Percentiles rank a stretch among this genome's conserved stretches.
Conservation (phyloP, 2,329 filamentous ascomycete species). For the Cladosporium phlei region DNA sequence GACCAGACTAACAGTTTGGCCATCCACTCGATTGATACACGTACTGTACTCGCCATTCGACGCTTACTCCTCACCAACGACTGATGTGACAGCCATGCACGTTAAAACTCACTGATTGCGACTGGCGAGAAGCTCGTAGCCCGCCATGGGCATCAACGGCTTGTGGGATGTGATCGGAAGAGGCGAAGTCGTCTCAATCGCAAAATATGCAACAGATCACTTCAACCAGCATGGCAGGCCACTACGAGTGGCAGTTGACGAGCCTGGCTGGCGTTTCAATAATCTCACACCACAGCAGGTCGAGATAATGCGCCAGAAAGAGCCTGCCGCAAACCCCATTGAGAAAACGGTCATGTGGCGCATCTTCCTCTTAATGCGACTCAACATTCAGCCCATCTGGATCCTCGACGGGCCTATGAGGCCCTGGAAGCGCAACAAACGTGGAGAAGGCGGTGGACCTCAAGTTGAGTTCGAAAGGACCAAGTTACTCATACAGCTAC, state of each 20-base stretch:
- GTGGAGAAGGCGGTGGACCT: slow-evolving; percentile 19
- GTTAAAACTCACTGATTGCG: too few relatives aligned
- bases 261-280: slow-evolving; percentile 42
- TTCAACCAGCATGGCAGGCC: slow-evolving; percentile 33
- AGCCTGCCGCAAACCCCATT: slow-evolving; percentile 36
- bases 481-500: slow-evolving; percentile 33
- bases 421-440: slow-evolving; percentile 33
- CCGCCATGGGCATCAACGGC: slow-evolving; percentile 4
- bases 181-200: slow-evolving; percentile 33
- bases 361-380: slow-evolving; percentile 43
- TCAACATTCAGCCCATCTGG: slow-evolving; percentile 50
- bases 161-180: slow-evolving; percentile 38
- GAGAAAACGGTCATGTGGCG: slow-evolving; percentile 40
- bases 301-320: slow-evolving; percentile 33
- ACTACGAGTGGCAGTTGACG: slow-evolving; percentile 40
- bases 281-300: slow-evolving; percentile 36
- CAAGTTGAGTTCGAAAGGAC: slow-evolving; percentile 33
- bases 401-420: slow-evolving; percentile 51
- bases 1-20: too few relatives aligned
- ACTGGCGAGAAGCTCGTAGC: too few relatives aligned
- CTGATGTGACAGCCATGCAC: too few relatives aligned
- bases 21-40: too few relatives aligned
- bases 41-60: too few relatives aligned
- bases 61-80: too few relatives aligned
- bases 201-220: slow-evolving; percentile 36